These are phyloP conservation scores for Hanseniaspora sp. DNA, from an alignment of 1,139 yeast species.

Conservation along the genomic window DNA sequence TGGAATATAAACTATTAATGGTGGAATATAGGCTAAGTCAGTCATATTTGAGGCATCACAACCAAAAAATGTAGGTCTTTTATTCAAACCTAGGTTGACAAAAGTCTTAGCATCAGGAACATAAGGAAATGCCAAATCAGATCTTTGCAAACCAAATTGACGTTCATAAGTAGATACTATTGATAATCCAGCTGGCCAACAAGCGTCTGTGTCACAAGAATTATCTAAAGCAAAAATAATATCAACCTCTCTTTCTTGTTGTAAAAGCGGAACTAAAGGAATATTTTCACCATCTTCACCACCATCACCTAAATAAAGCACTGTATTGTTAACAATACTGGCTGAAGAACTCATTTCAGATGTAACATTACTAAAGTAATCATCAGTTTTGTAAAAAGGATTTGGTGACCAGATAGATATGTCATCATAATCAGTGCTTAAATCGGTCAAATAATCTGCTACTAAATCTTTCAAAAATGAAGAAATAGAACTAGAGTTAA, in stretches of 20 bases:
- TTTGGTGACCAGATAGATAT: constrained; percentile 67
- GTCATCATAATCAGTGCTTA: constrained; percentile 46
- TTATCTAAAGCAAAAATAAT: constrained; percentile 74
- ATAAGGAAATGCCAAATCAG: constrained; percentile 63
- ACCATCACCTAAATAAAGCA: constrained; percentile 70
- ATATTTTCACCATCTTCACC: constrained; percentile 76
- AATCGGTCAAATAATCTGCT: constrained; percentile 35
- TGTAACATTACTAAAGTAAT: constrained; percentile 32
- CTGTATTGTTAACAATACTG: constrained; percentile 35
- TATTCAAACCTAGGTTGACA: constrained; percentile 42
- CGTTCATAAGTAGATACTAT: constrained; percentile 55
- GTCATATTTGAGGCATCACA: constrained; percentile 65
- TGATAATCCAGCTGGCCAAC: constrained; percentile 74
- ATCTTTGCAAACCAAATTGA: constrained; percentile 53
- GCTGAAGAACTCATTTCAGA: constrained; percentile 19
- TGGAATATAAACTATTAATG: constrained; percentile 69
- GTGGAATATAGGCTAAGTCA: constrained; percentile 45
- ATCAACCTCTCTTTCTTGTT: constrained; percentile 61
- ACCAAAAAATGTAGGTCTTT: constrained; percentile 74
- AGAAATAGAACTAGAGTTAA: constrained; percentile 44
- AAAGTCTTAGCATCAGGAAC: constrained; percentile 71
- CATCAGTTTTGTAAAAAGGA: constrained; percentile 50
- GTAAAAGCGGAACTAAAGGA: constrained; percentile 68
- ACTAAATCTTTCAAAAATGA: constrained; percentile 41
- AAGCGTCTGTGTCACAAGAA: constrained; percentile 59